Conservation (phyloP, 495 filamentous ascomycete genomes). For the Lepraria neglecta region DNA sequence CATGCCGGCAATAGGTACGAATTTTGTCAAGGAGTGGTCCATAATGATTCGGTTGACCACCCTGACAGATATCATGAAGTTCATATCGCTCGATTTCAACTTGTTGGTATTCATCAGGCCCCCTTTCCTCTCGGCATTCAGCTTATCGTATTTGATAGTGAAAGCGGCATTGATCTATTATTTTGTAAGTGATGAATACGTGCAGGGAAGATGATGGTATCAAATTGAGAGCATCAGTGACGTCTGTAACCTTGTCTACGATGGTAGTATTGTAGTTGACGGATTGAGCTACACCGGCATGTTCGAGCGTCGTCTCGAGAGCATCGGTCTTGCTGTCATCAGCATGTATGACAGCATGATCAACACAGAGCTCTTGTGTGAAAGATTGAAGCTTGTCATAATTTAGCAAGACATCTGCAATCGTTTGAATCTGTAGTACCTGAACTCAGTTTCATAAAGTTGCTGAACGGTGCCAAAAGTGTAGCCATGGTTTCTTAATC, state of each 20-base stretch:
- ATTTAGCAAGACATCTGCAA: background rate
- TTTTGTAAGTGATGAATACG: background rate
- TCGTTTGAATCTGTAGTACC: background rate
- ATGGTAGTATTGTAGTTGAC: background rate
- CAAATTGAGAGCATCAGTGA: background rate
- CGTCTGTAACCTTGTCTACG: background rate
- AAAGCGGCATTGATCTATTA: background rate
- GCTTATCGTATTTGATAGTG: background rate
- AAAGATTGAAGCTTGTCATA: background rate
- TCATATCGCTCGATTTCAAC: background rate
- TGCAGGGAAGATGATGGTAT: background rate
- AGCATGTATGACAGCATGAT: background rate
- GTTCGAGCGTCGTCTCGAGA: background rate
- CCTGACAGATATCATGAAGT: background rate
- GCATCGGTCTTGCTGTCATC: background rate
- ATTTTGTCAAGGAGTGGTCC: background rate
- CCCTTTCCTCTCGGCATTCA: background rate
- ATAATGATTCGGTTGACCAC: background rate
- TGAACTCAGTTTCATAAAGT: background rate
- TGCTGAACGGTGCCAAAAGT: background rate
- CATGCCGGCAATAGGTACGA: background rate
- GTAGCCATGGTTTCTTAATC: background rate
- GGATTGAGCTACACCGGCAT: background rate
- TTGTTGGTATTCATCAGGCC: background rate
- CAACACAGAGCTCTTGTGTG: background rate